phyloP scores from a whole-genome alignment of 1,284 basidiomycete species.

The Boletus semigastroideus region DNA sequence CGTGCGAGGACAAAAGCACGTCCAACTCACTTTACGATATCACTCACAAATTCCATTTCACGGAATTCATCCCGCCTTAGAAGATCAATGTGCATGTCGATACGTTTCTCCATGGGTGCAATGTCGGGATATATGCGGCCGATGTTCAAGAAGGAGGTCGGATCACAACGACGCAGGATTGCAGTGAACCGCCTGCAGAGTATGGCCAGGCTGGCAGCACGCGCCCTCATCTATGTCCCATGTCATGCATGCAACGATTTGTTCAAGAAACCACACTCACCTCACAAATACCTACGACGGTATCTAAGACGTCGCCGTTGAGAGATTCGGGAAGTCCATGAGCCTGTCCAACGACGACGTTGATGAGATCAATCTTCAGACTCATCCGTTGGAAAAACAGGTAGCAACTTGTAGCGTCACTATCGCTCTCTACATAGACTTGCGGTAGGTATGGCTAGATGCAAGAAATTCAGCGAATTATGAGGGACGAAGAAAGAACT shows the following conservation, averaged over 20 bases:
- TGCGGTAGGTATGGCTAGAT: constrained; percentile 80
- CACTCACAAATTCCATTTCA: constrained; percentile 88
- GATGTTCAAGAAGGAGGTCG: constrained; percentile 80
- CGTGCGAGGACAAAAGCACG: neutral
- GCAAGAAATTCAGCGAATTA: neutral
- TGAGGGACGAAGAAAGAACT: neutral
- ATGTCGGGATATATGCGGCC: constrained; percentile 86
- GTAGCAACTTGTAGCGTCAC: constrained; percentile 83
- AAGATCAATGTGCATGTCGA: constrained; percentile 89
- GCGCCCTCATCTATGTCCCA: constrained; percentile 67
- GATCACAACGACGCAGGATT: constrained; percentile 74
- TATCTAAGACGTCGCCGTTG: constrained; percentile 76
- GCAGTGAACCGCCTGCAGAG: constrained; percentile 87
- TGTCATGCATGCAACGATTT: neutral
- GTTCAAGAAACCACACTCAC: constrained; percentile 39
- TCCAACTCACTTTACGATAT: constrained; percentile 73
- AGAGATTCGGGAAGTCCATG: constrained; percentile 84
- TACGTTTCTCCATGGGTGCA: constrained; percentile 82
- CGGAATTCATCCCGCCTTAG: constrained; percentile 87
- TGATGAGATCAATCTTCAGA: constrained; percentile 84
- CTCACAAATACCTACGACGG: constrained; percentile 88
- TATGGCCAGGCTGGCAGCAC: constrained; percentile 75
- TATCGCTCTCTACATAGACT: constrained; percentile 82
- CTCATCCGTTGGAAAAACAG: constrained; percentile 89
- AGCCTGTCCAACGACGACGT: constrained; percentile 73